phyloP scores from a whole-genome alignment of 495 filamentous ascomycete species.

The Astrothelium subdiscretum region DNA sequence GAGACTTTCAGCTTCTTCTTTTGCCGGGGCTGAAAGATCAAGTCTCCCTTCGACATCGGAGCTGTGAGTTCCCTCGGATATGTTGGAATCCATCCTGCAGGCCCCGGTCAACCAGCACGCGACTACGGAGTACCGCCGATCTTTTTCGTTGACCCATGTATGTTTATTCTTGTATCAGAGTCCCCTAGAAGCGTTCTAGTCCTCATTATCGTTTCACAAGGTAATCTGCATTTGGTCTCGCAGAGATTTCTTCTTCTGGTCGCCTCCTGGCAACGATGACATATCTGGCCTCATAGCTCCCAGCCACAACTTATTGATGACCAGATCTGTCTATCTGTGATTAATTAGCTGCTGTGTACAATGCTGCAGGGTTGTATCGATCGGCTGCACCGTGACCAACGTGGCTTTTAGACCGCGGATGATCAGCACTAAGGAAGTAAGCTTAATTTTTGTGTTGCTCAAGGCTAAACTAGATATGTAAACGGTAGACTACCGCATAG shows the following conservation, averaged over 20 bases:
- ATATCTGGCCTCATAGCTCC: not conserved
- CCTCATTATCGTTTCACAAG: not conserved
- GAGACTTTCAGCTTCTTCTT: not conserved
- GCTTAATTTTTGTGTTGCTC: not conserved
- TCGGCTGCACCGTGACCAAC: not conserved
- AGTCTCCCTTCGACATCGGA: not conserved
- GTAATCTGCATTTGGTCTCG: not conserved
- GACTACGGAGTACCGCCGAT: not conserved
- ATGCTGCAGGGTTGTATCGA: not conserved
- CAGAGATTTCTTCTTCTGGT: not conserved
- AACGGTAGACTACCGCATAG: too few relatives aligned
- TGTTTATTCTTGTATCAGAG: conserved; percentile 1
- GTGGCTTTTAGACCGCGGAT: not conserved
- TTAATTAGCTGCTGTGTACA: not conserved
- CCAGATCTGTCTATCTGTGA: not conserved
- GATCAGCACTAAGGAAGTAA: not conserved
- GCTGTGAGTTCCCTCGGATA: too few relatives aligned
- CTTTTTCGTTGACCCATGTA: not conserved
- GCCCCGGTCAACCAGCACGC: not conserved
- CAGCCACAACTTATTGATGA: not conserved
- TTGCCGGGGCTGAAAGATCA: not conserved
- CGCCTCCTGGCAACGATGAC: not conserved
- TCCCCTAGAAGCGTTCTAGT: not conserved
- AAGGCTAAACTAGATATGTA: not conserved
- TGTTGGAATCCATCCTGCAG: not conserved